Base-by-base conservation (phyloP, 768 basidiomycete genomes). In the Boletus vinaceobasis region DNA sequence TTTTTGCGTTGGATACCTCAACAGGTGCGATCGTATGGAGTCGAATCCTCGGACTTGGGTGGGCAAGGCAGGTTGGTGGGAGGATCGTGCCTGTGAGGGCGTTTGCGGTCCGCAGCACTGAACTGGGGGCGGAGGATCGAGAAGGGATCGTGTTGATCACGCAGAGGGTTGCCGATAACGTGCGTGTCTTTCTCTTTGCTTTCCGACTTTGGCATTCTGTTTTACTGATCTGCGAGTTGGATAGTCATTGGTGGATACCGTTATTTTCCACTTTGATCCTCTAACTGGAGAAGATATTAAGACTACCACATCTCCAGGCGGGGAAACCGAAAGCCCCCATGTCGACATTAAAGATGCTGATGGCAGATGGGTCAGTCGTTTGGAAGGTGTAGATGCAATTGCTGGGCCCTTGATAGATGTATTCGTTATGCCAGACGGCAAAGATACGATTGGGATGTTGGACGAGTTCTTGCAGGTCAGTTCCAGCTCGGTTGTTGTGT, bases 1-100 rank as follows among this genome's bases (percentile, higher is more conserved):
- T 94, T 0, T 93, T 85, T 63, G 94, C 85, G 0, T 71, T 98
- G 40, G 93, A 97, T 61, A 87, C 90, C 1, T 80, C 83, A 10
- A 88, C 77, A 42, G 94, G 94, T 0, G 74, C 79, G 2, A 76
- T 92, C 31, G 64, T 96, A 2, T 98, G 94, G 94, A 86, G 81
- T 59, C 82, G 84, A 10, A 74, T 90, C 2, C 75, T 96, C 2
- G 89, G 90, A 1, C 74, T 88, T 29, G 88, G 87, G 2, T 86
- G 82, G 80, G 84, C 83, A 0, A 77, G 73, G 7, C 69, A 74
- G 36, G 71, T 83, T 23, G 87, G 85, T 17, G 87, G 79, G 15
- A 70, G 63, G 26, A 68, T 88, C 19, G 52, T 78, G 5, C 86
- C 88, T 6, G 71, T 80, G 36, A 89, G 83, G 70, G 65, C 90